phyloP scores from a whole-genome alignment of 2,329 filamentous ascomycete genomes.

The Seiridium cupressi region DNA sequence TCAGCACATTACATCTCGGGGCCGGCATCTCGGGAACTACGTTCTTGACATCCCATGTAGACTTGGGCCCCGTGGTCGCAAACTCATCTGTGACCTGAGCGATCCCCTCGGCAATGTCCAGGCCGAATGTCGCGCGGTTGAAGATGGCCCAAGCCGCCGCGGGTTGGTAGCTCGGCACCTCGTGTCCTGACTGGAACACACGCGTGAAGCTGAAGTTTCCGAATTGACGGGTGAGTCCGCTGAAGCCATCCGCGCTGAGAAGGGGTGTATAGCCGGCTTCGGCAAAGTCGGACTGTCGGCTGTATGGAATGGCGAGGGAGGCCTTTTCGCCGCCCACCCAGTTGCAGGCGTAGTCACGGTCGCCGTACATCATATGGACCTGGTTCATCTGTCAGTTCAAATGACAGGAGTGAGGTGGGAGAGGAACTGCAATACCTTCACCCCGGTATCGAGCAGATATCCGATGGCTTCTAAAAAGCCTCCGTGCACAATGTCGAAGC shows the following conservation, averaged over 20 bases:
- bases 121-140: conserved; percentile 48
- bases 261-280: conserved; percentile 65
- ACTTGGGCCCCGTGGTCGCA: conserved; percentile 22
- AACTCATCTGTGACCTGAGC: conserved; percentile 45
- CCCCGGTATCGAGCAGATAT: conserved; percentile 53
- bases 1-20: conserved; percentile 8
- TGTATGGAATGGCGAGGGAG: conserved; percentile 46
- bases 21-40: conserved; percentile 11
- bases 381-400: background rate
- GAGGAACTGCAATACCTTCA: conserved; percentile 43
- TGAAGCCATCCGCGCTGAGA: conserved; percentile 56
- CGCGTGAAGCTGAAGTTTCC: conserved; percentile 23
- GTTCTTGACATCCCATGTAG: conserved; percentile 47
- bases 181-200: conserved; percentile 57
- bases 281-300: conserved; percentile 39
- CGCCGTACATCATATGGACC: conserved; percentile 51
- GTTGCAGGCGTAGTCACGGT: conserved; percentile 55
- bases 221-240: conserved; percentile 50
- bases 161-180: conserved; percentile 52
- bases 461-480: conserved; percentile 42
- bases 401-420: background rate
- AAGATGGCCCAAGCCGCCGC: conserved; percentile 48
- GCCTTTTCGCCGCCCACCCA: conserved; percentile 56
- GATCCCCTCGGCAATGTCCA: conserved; percentile 50
- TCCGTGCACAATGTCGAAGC: conserved; percentile 28